phyloP scores from a whole-genome alignment of 1,284 basidiomycete species.

The Rhodotorula sp. region DNA sequence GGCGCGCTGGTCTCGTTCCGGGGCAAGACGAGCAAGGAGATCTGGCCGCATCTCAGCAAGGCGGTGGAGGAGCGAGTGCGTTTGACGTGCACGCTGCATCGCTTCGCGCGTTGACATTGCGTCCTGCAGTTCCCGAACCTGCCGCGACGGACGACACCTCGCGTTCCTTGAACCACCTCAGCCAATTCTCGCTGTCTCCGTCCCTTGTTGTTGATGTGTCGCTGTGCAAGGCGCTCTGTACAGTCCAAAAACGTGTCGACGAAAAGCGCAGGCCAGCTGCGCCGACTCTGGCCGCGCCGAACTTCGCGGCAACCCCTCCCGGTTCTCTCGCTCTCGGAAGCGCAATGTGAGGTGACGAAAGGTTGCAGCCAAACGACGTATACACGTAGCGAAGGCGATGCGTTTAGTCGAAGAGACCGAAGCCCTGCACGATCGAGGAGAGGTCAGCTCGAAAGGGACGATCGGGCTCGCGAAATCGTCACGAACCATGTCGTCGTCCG shows the following conservation, averaged over 20 bases:
- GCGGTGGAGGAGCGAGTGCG: slow-evolving; percentile 54
- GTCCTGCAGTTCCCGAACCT: slow-evolving; percentile 6
- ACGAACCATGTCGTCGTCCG: slow-evolving; percentile 88
- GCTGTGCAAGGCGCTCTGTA: too few relatives aligned
- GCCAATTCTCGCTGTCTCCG: too few relatives aligned
- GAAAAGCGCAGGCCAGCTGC: too few relatives aligned
- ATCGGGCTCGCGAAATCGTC: neutral
- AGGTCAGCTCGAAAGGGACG: neutral
- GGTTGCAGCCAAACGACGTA: neutral
- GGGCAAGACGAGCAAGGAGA: slow-evolving; percentile 85
- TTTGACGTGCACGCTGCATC: neutral
- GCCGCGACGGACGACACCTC: neutral
- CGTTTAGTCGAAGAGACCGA: slow-evolving; percentile 76
- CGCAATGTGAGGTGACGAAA: neutral
- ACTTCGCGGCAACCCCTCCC: too few relatives aligned
- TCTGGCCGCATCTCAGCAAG: slow-evolving; percentile 76
- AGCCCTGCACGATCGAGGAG: slow-evolving; percentile 54
- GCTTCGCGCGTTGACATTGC: neutral
- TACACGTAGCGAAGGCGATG: neutral
- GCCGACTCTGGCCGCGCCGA: too few relatives aligned
- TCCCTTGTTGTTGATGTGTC: too few relatives aligned
- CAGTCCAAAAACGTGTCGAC: too few relatives aligned
- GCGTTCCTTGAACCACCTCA: too few relatives aligned
- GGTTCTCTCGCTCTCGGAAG: too few relatives aligned
- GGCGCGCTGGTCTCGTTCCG: slow-evolving; percentile 57